A percentile compares a stretch with the other conserved stretches of the same genome.
Conservation (phyloP, 2,329 filamentous ascomycete species). For the Stachybotrys chartarum region DNA sequence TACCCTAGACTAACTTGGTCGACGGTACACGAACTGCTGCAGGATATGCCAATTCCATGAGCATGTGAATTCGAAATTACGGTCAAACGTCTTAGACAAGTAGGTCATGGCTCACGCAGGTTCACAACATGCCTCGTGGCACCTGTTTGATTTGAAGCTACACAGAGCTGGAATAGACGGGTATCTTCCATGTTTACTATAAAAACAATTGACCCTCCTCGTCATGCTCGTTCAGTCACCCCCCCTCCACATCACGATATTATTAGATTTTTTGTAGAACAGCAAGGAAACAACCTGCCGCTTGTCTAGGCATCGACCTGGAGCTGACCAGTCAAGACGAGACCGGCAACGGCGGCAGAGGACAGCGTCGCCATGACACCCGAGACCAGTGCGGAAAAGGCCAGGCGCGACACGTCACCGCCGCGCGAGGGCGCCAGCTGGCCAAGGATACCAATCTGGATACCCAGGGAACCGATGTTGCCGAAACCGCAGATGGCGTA, state of each 20-base stretch:
- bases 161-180: background rate
- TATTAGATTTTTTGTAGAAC: background rate
- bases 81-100: too few relatives aligned
- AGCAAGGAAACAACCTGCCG: background rate
- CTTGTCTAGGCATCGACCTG: too few relatives aligned
- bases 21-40: too few relatives aligned
- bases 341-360: constrained; percentile 68
- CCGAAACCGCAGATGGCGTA: constrained; percentile 81
- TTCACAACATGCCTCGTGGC: background rate
- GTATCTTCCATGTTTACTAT: background rate
- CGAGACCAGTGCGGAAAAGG: constrained; percentile 68
- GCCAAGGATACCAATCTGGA: constrained; percentile 80
- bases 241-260: background rate
- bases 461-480: constrained; percentile 81
- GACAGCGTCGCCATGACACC: constrained; percentile 75
- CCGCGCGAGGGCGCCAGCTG: constrained; percentile 70
- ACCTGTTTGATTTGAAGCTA: background rate
- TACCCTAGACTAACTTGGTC: too few relatives aligned
- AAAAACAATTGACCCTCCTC: background rate
- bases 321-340: constrained; percentile 55
- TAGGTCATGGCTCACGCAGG: too few relatives aligned
- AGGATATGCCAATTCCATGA: too few relatives aligned
- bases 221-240: background rate
- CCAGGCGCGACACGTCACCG: constrained; percentile 69
- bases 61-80: too few relatives aligned